A percentile compares a stretch with the other conserved stretches of the same genome.
These are phyloP conservation scores for Myxozyma monticola DNA, from an alignment of 805 yeast genomes.

Conservation along the genomic window DNA sequence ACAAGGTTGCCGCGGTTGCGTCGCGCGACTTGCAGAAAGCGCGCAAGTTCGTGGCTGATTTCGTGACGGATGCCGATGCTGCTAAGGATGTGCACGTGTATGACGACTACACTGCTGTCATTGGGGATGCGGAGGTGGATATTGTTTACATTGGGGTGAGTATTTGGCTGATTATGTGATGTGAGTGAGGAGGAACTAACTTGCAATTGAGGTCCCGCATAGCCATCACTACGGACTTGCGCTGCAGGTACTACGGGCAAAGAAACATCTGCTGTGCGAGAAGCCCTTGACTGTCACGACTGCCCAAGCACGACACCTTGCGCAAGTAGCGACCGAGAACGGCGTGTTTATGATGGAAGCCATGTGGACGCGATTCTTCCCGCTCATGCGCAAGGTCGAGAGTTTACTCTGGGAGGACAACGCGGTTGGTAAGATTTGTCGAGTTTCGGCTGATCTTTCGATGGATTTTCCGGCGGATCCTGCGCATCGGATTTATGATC, in stretches of 20 bases:
- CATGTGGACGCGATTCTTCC: conserved; percentile 51
- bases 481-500: conserved; percentile 46
- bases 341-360: conserved; percentile 58
- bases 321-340: conserved; percentile 47
- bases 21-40: conserved; percentile 34
- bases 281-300: conserved; percentile 54
- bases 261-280: conserved; percentile 54
- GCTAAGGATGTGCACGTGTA: conserved; percentile 31
- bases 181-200: background rate
- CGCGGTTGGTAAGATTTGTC: conserved; percentile 47
- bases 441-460: conserved; percentile 48
- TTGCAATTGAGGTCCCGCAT: too few species aligned
- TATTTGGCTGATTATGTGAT: background rate
- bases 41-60: conserved; percentile 32
- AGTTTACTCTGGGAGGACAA: conserved; percentile 44
- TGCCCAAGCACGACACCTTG: conserved; percentile 46
- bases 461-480: conserved; percentile 34
- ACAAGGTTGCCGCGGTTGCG: conserved; percentile 36
- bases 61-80: conserved; percentile 32
- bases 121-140: conserved; percentile 45
- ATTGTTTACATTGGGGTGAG: conserved; percentile 48
- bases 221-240: conserved; percentile 48
- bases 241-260: conserved; percentile 44
- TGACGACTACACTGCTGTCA: conserved; percentile 46
- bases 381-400: conserved; percentile 44